Conservation (phyloP, 2,329 filamentous ascomycete species). For the Neonectria faginata region DNA sequence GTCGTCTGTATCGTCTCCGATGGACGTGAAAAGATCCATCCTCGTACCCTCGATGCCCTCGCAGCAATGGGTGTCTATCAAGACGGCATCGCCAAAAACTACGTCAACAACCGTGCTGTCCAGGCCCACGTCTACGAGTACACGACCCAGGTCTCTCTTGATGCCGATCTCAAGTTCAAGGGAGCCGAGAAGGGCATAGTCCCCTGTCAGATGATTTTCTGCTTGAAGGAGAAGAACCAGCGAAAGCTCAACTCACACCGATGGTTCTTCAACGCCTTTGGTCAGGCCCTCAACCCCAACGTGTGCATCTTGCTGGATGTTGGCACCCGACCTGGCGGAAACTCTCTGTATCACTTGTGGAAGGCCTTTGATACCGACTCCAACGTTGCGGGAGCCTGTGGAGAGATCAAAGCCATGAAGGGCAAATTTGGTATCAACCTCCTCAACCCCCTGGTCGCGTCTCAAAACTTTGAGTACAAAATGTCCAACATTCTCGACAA, state of each 20-base stretch:
- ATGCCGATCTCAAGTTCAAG: slow-evolving; percentile 97
- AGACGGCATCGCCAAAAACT: slow-evolving; percentile 97
- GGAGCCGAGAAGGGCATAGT: slow-evolving; percentile 99
- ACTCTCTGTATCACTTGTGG: slow-evolving; percentile 97
- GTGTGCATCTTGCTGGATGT: slow-evolving; percentile 98
- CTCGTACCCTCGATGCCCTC: slow-evolving; percentile 90
- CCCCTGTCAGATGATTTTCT: slow-evolving; percentile 98
- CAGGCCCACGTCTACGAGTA: slow-evolving; percentile 99
- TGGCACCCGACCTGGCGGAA: slow-evolving; percentile 89
- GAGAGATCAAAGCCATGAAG: slow-evolving; percentile 98
- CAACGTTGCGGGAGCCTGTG: slow-evolving; percentile 95
- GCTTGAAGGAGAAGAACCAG: slow-evolving; percentile 95
- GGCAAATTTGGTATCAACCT: slow-evolving; percentile 85
- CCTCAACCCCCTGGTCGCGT: slow-evolving; percentile 93
- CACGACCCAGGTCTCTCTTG: slow-evolving; percentile 96
- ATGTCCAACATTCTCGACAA: slow-evolving; percentile 99
- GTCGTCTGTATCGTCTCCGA: slow-evolving; percentile 97
- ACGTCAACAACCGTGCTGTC: slow-evolving; percentile 95
- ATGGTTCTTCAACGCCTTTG: slow-evolving; percentile 99
- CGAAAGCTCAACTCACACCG: slow-evolving; percentile 98
- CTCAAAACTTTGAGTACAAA: slow-evolving; percentile 99
- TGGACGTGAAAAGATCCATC: slow-evolving; percentile 89
- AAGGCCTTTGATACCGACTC: slow-evolving; percentile 99
- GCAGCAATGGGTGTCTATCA: slow-evolving; percentile 99
- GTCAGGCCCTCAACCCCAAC: slow-evolving; percentile 90